A percentile compares a stretch with the other conserved stretches of the same genome.
Evolutionary conservation across 2,329 filamentous ascomycete species (phyloP).

Genomic region (Trichophyton schoenleinii): DNA sequence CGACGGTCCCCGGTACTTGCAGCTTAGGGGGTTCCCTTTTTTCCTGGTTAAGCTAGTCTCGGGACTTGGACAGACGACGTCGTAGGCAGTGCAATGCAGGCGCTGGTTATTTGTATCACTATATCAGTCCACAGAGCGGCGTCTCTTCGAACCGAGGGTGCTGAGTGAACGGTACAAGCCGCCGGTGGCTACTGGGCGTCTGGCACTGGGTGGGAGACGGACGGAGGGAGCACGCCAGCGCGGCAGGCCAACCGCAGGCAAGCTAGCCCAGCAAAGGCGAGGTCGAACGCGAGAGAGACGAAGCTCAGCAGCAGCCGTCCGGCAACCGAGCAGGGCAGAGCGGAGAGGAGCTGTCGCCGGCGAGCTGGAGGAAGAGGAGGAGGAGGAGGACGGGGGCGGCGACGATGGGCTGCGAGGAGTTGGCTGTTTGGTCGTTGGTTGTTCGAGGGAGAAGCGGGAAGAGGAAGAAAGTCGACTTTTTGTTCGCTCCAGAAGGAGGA

Average conservation of each 20-base stretch:
- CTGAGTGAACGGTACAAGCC: neutral
- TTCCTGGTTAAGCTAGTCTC: neutral
- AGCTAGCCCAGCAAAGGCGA: neutral
- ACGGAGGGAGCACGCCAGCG: neutral
- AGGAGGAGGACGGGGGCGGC: neutral
- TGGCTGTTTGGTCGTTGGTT: neutral
- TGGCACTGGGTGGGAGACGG: neutral
- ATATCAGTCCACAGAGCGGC: neutral
- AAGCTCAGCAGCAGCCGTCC: neutral
- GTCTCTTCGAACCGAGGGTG: neutral
- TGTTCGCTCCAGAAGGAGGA: neutral
- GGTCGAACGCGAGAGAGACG: neutral
- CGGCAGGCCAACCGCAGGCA: neutral
- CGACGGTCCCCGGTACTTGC: neutral
- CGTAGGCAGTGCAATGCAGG: neutral
- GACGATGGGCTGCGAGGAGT: neutral
- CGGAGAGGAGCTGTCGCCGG: neutral
- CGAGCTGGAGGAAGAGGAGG: neutral
- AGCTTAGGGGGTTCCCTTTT: neutral
- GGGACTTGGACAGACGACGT: neutral
- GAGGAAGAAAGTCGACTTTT: neutral
- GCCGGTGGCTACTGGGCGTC: neutral
- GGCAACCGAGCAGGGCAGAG: no score
- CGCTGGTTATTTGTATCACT: neutral
- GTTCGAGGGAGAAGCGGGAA: neutral